Evolutionary conservation across 1,284 basidiomycete species (phyloP), one percentile per base, ranked within the genome.

Genomic region (Somion occarium): DNA sequence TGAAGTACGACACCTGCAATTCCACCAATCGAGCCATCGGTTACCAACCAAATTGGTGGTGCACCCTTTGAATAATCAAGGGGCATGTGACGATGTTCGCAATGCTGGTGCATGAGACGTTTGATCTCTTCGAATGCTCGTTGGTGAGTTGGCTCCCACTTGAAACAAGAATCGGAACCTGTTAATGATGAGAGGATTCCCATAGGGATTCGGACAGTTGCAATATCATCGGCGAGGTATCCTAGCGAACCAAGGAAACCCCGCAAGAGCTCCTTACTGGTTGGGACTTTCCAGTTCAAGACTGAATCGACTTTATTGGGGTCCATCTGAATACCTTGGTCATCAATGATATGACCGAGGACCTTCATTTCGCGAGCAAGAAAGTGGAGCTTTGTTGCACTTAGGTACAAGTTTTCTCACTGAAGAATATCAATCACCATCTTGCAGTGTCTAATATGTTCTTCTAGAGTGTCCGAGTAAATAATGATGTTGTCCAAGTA

Each of bases 251-350:
- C 63, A 1, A 64, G 46, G 45, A 64, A 64, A 11, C 50, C 38
- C 1, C 23, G 12, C 1, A 64, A 24, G 3, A 59, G 39, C 5
- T 52, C 54, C 23, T 50, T 50, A 19, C 54, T 57, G 1, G 59
- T 59, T 0, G 63, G 61, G 1, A 48, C 44, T 27, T 57, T 54
- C 70, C 70, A 72, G 1, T 67, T 58, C 0, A 49, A 44, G 13
- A 69, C 53, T n/a, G 60, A n/a, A n/a, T n/a, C n/a, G n/a, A n/a
- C n/a, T n/a, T n/a, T n/a, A n/a, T n/a, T n/a, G n/a, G n/a, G n/a
- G 26, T 69, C 68, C 55, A 67, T 66, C 5, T 38, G 38, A n/a
- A 72, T 65, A 0, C 70, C 69, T 0, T 62, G 11, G 7, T 58
- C 57, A 4, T 64, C 59, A 15, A 72, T 51, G 15, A 68, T 50